These are phyloP conservation scores for Ormosia semicastrata DNA, from an alignment of 306 rosid species.

Conservation along the genomic window DNA sequence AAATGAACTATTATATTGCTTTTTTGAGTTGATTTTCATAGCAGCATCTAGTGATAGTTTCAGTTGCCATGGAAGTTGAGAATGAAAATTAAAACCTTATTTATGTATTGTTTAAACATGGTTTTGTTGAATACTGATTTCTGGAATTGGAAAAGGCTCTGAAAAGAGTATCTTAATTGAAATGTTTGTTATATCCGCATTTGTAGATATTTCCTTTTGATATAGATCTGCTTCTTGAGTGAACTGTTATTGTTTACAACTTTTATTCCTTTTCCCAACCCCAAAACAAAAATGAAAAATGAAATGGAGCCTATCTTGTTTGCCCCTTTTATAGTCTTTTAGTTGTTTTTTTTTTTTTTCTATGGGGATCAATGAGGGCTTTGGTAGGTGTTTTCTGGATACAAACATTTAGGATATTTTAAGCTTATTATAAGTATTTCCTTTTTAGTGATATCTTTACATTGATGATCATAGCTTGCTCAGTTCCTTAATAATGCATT, in stretches of 20 bases:
- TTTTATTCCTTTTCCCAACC: not conserved
- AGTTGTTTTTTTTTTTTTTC: not conserved
- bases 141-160: constrained; percentile 14
- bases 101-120: not conserved
- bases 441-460: not conserved
- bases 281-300: not conserved
- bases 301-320: not conserved
- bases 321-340: not conserved
- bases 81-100: not conserved
- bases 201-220: not conserved
- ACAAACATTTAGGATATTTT: constrained; percentile 1
- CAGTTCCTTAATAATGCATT: constrained; percentile 21
- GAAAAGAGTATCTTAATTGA: not conserved
- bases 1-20: not conserved
- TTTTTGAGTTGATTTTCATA: constrained; percentile 13
- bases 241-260: not conserved
- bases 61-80: constrained; percentile 11
- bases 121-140: constrained; percentile 7
- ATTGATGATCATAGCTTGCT: not conserved
- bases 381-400: not conserved
- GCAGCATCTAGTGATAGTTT: not conserved
- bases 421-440: not conserved
- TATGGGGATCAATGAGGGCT: not conserved
- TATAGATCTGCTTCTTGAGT: not conserved
- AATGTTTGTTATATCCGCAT: not conserved